Evolutionary conservation across 1,284 basidiomycete species (phyloP), one percentile per base, ranked within the genome.

Genomic region (Ustilago esculenta): DNA sequence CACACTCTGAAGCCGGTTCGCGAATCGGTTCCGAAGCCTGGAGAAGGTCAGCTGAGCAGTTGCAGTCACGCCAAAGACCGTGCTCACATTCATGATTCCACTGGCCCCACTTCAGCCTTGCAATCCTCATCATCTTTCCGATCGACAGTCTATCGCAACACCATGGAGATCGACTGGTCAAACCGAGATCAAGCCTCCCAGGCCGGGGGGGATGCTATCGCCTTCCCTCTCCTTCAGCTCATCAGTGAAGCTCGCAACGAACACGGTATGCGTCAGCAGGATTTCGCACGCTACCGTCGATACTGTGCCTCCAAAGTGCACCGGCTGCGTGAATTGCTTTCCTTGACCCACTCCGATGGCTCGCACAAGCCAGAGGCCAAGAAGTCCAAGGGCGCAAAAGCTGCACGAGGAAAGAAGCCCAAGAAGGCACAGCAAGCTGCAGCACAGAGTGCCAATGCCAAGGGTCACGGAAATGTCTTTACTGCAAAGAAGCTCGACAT

Each of bases 231-330:
- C 24, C 86, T 96, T 36, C 87, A 89, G 80, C 86, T 93, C 59
- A 88, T 89, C 50, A 94, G 92, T 81, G 90, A 93, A 81, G 93
- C 96, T 79, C 88, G 94, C 57, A 93, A 87, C 73, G 89, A 91
- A 25, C 94, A 95, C 81, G 94, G 94, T 20, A 85, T 95, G 72
- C 88, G 94, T 60, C 94, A 92, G 80, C 91, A 90, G 79, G 93
- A 97, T 82, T 90, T 89, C 82, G 85, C 86, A 69, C 89, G 92
- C 55, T 94, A 94, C 83, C 86, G 90, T 90, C 91, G 72, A 51
- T 94, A 94, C 77, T 96, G 93, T 81, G 88, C 90, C 14, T 92
- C 92, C 81, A 89, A 92, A 79, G 90, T 92, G 0, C 92, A 95
- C 84, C 89, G 92, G 40, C 85, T 96, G 44, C 88, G 94, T 61